phyloP scores from a whole-genome alignment of 2,329 filamentous ascomycete species.

The Ramularia endophylla region DNA sequence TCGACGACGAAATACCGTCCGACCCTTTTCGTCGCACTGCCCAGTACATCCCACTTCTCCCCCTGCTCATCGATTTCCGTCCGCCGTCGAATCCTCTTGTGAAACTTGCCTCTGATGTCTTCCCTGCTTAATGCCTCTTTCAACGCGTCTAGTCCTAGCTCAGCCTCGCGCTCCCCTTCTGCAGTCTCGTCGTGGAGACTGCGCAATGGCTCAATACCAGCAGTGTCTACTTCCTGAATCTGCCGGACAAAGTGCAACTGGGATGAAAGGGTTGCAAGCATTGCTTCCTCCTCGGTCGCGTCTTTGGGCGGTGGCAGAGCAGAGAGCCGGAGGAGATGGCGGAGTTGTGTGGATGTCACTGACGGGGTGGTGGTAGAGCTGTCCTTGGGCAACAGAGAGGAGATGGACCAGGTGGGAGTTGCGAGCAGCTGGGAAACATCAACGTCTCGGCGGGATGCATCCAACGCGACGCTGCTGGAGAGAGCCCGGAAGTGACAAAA shows the following conservation, averaged over 20 bases:
- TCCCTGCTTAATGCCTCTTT: constrained; percentile 55
- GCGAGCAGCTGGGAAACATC: constrained; percentile 47
- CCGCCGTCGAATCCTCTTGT: constrained; percentile 45
- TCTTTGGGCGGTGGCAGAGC: constrained; percentile 69
- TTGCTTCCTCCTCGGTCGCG: constrained; percentile 57
- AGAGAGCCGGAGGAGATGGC: constrained; percentile 81
- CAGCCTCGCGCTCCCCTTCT: constrained; percentile 49
- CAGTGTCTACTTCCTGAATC: constrained; percentile 73
- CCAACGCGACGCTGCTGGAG: too few species aligned
- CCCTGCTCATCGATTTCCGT: constrained; percentile 41
- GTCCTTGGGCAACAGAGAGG: constrained; percentile 58
- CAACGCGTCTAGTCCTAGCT: constrained; percentile 55
- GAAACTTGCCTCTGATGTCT: constrained; percentile 50
- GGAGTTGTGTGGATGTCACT: constrained; percentile 63
- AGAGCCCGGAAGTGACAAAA: too few species aligned
- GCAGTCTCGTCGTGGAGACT: constrained; percentile 76
- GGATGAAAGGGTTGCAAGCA: constrained; percentile 68
- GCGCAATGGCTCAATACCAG: constrained; percentile 64
- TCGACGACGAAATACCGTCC: constrained; percentile 76
- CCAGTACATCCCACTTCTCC: constrained; percentile 67
- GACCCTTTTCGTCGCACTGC: constrained; percentile 57
- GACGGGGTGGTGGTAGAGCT: constrained; percentile 27
- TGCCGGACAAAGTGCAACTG: constrained; percentile 89
- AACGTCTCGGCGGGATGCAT: constrained; percentile 2
- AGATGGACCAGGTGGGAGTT: constrained; percentile 76